Base-by-base conservation (phyloP, 441 rosid genomes). In the Euphorbia celastroides region DNA sequence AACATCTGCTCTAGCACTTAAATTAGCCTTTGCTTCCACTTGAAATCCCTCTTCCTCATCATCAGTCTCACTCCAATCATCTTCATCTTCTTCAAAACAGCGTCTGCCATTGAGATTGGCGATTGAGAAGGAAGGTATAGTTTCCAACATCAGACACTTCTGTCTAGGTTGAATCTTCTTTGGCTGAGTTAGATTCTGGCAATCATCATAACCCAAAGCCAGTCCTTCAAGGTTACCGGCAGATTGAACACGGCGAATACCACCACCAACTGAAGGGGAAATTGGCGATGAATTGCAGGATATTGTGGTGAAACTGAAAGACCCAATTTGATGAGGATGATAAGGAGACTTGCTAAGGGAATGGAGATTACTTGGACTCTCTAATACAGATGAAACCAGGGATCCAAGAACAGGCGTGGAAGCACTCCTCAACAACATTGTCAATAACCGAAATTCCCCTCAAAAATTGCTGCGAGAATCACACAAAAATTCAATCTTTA, bases 361-460 rank as follows among this genome's bases (percentile, higher is more conserved):
- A 20, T 61, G 72, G 17, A 62, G 28, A 57, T 51, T 73, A 63
- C n/a, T 74, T 10, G 86, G 78, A 52, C 78, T 74, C 5, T 87
- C 88, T 0, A 80, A 55, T 28, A 75, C 30, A 19, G 83, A 77
- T 0, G 83, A 31, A 13, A 83, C 72, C 30, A 87, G 82, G 17
- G 92, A 84, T 31, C 89, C 84, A 11, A 87, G 84, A 74, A 87
- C 59, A 1, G 93, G 93, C 0, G 89, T 87, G 57, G 89, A 87
- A 30, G 89, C 79, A 78, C 88, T 87, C 61, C 84, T 79, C 4
- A 87, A 80, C 65, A 84, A 31, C 89, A 82, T 63, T 63, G 34
- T 22, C 31, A 67, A 32, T 17, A 25, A 1, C 5, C 16, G 9
- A 3, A 5, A 5, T 17, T 30, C 19, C 42, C n/a, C n/a, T 31